A percentile compares a stretch with the other conserved stretches of the same genome.
These are phyloP conservation scores for Didymosphaeria variabile DNA, from an alignment of 2,329 filamentous ascomycete genomes.

Conservation along the genomic window DNA sequence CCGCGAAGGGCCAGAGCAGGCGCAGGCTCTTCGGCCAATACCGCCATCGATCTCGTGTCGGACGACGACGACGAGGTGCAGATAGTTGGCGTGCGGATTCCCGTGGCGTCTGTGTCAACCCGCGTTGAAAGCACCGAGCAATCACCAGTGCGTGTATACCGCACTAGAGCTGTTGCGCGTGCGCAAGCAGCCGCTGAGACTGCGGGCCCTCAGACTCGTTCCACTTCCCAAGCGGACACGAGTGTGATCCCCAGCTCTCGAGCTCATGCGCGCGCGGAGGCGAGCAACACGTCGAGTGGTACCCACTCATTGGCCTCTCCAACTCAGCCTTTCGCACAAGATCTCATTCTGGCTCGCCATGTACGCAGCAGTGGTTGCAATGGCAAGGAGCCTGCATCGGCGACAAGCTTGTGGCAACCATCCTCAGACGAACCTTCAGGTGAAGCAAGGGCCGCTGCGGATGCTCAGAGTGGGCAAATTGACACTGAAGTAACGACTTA, in stretches of 20 bases:
- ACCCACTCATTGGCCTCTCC: neutral
- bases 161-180: neutral
- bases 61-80: conserved; percentile 5
- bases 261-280: neutral
- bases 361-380: neutral
- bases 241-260: neutral
- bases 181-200: neutral
- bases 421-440: neutral
- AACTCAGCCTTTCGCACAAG: too few relatives aligned
- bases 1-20: neutral
- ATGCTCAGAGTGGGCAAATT: neutral
- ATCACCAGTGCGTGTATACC: neutral
- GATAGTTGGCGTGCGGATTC: neutral
- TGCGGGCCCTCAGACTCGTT: neutral
- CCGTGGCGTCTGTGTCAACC: neutral
- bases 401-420: neutral
- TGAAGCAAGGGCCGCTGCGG: neutral
- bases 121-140: neutral
- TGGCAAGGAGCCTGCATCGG: neutral
- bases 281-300: neutral
- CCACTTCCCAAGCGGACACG: neutral
- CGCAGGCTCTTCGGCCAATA: neutral
- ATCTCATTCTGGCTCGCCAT: neutral
- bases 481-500: neutral
- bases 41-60: neutral